Evolutionary conservation across 345 rosid genomes (phyloP).

Genomic region (Heritiera fomes): DNA sequence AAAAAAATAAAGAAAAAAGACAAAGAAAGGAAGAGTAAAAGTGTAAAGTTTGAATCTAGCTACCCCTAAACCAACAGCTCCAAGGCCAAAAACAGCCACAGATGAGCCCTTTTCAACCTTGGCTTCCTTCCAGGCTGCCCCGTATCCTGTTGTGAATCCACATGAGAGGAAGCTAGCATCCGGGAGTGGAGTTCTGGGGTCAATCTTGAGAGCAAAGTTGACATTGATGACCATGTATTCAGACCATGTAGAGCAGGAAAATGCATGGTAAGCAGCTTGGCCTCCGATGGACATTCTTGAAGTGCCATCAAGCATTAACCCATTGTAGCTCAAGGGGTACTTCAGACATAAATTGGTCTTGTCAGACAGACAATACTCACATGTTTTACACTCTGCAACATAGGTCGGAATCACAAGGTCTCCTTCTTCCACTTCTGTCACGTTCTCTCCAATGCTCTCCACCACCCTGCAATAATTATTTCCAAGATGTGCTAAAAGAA

Average conservation of each 20-base stretch:
- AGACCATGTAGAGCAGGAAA: slow-evolving; percentile 60
- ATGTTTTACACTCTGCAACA: slow-evolving; percentile 56
- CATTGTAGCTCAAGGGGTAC: slow-evolving; percentile 34
- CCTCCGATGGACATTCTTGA: slow-evolving; percentile 57
- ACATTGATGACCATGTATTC: slow-evolving; percentile 56
- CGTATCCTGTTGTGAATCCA: slow-evolving; percentile 70
- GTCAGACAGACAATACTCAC: slow-evolving; percentile 51
- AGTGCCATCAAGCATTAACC: slow-evolving; percentile 50
- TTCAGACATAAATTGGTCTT: slow-evolving; percentile 52
- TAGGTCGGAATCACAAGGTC: slow-evolving; percentile 56
- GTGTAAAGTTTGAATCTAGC: not conserved
- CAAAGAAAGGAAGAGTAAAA: too few relatives aligned
- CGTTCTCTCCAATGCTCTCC: slow-evolving; percentile 66
- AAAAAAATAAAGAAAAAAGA: too few relatives aligned
- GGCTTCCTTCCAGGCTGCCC: slow-evolving; percentile 70
- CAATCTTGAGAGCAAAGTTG: slow-evolving; percentile 48
- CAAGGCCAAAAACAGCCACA: slow-evolving; percentile 69
- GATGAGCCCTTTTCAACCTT: slow-evolving; percentile 48
- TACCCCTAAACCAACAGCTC: slow-evolving; percentile 71
- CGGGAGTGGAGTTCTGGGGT: slow-evolving; percentile 35
- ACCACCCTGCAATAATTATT: slow-evolving; percentile 37
- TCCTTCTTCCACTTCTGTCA: slow-evolving; percentile 50
- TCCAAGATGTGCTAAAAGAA: too few relatives aligned
- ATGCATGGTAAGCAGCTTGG: slow-evolving; percentile 44
- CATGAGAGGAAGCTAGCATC: slow-evolving; percentile 60